Conservation (phyloP, 257 asterid species). For the Catharanthus roseus region DNA sequence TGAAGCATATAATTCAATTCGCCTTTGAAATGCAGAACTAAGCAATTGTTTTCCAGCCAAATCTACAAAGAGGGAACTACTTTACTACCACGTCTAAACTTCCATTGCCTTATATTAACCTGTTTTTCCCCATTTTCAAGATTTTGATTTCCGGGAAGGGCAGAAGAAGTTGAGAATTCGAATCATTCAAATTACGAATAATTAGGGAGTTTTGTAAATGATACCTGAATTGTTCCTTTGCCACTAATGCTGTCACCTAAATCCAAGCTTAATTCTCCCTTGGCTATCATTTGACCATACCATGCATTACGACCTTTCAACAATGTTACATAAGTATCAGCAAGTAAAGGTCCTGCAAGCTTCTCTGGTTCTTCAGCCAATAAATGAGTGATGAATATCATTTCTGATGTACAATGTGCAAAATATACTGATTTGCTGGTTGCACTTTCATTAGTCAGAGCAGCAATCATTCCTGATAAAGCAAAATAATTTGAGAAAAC, state of each 20-base stretch:
- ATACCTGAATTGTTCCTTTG: constrained; percentile 92
- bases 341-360: constrained; percentile 91
- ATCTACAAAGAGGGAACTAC: neutral
- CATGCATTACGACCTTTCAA: constrained; percentile 88
- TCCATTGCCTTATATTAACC: neutral
- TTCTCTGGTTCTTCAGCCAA: constrained; percentile 81
- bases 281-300: constrained; percentile 93
- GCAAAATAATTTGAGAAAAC: neutral
- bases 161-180: neutral
- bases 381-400: constrained; percentile 84
- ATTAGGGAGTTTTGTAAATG: neutral
- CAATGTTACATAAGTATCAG: constrained; percentile 81
- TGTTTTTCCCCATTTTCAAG: neutral
- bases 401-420: constrained; percentile 90
- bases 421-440: constrained; percentile 90
- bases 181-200: neutral
- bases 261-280: constrained; percentile 68
- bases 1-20: neutral
- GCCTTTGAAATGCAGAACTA: neutral
- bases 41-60: constrained; percentile 9
- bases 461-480: constrained; percentile 75
- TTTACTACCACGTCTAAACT: neutral
- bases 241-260: constrained; percentile 91
- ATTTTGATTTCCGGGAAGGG: neutral
- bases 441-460: constrained; percentile 87